These are phyloP conservation scores for Jaltomata sinuosa DNA, from an alignment of 257 asterid species.

Conservation along the genomic window DNA sequence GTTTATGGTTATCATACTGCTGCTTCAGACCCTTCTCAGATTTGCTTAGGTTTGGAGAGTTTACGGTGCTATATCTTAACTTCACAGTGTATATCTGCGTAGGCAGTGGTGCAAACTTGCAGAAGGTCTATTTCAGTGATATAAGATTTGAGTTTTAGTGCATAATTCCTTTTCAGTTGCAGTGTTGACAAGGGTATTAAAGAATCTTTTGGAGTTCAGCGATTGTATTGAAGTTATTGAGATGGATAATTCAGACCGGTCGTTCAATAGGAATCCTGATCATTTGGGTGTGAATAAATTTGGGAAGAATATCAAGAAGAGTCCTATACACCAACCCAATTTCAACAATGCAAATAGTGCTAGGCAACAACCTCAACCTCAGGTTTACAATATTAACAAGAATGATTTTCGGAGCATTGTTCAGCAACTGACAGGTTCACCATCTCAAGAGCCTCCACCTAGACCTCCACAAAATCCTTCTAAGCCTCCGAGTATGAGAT, in stretches of 20 bases:
- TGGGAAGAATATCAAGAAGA: conserved; percentile 80
- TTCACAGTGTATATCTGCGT: not conserved
- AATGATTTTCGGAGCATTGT: conserved; percentile 80
- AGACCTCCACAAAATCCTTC: conserved; percentile 63
- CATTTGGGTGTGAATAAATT: conserved; percentile 73
- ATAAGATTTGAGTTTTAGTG: not conserved
- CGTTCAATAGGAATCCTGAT: conserved; percentile 44
- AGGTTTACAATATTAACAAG: conserved; percentile 84
- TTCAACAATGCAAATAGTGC: conserved; percentile 14
- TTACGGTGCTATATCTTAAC: not conserved
- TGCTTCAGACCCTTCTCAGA: not conserved
- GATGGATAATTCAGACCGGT: conserved; percentile 64
- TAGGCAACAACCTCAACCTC: conserved; percentile 85
- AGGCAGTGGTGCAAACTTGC: not conserved
- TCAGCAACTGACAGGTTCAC: conserved; percentile 87
- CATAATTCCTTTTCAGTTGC: not conserved
- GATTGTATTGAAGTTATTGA: not conserved
- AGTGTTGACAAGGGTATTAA: not conserved
- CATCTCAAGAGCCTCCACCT: conserved; percentile 41
- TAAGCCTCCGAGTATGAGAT: conserved; percentile 57
- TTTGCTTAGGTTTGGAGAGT: not conserved
- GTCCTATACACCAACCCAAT: conserved; percentile 76
- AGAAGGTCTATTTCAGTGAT: not conserved
- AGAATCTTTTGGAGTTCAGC: not conserved
- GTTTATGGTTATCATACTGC: not conserved